phyloP scores from a whole-genome alignment of 441 rosid genomes.

The Populus hybrid region DNA sequence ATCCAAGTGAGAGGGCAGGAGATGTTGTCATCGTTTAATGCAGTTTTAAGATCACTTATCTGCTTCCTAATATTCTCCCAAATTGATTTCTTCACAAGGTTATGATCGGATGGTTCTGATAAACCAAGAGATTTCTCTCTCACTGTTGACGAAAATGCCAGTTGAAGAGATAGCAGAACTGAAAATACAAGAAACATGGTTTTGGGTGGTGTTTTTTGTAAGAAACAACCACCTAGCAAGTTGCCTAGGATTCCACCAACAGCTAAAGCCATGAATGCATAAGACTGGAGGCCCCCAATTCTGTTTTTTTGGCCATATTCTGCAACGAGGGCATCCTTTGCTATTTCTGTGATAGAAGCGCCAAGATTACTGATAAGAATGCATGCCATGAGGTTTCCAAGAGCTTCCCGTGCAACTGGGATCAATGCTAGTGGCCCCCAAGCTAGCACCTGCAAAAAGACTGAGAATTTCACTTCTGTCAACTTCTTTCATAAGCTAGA shows the following conservation, averaged over 20 bases:
- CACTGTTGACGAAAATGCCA: conserved; percentile 39
- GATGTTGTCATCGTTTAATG: conserved; percentile 48
- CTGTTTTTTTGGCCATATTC: conserved; percentile 60
- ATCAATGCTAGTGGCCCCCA: conserved; percentile 67
- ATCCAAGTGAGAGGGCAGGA: conserved; percentile 56
- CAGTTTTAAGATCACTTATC: conserved; percentile 46
- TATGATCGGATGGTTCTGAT: conserved; percentile 24
- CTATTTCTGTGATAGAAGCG: conserved; percentile 75
- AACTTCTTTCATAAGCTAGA: conserved; percentile 7
- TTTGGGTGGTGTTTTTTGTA: conserved; percentile 40
- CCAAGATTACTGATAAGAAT: conserved; percentile 74
- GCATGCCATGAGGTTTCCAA: conserved; percentile 59
- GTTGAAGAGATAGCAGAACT: conserved; percentile 46
- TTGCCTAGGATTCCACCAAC: conserved; percentile 71
- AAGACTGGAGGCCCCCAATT: conserved; percentile 61
- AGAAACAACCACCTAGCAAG: conserved; percentile 62
- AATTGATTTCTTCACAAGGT: conserved; percentile 29
- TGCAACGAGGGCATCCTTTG: conserved; percentile 79
- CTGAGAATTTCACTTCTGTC: conserved; percentile 32
- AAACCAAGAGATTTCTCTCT: conserved; percentile 58
- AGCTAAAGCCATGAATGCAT: conserved; percentile 77
- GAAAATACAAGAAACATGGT: conserved; percentile 56
- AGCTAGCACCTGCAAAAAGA: conserved; percentile 61
- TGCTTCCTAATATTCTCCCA: conserved; percentile 44
- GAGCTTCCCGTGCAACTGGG: conserved; percentile 50